Evolutionary conservation across 1,284 basidiomycete species (phyloP), one percentile per base, ranked within the genome.

Genomic region (Hemileia vastatrix): DNA sequence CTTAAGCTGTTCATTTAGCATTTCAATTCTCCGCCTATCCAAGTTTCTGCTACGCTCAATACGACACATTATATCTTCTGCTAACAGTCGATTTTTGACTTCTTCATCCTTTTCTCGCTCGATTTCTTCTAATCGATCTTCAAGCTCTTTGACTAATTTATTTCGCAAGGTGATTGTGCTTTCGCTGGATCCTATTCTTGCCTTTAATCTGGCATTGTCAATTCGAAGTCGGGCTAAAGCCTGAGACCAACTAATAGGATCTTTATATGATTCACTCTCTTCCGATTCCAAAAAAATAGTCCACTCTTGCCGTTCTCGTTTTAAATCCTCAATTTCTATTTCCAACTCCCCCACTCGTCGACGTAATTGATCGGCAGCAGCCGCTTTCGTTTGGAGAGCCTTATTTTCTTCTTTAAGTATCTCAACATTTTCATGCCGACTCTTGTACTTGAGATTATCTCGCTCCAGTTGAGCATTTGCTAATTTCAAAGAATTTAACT

Each of bases 1-100:
- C 59, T 62, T 62, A n/a, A 62, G 53, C 50, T 62, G 59, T 36
- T 62, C 59, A 19, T 48, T 62, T 13, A 62, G 45, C 53, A 62
- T 62, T 21, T 62, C 45, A 40, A 62, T 55, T 23, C 59, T 45
- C 21, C 52, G 52, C 19, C 36, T 49, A 40, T 62, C 59, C 2
- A 62, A 32, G 5, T 54, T 53, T 36, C 59, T 43, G 24, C 50
- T 62, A 18, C 59, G 21, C 23, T 62, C 59, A 3, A 47, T 53
- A 4, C 48, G 54, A 43, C 47, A 24, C 13, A 53, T 44, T 44
- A 55, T 52, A 5, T 45, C 52, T 55, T 54, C 50, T 15, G 59
- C 52, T 19, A 55, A 55, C 11, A 55, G 24, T 53, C 45, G 54
- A 31, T 53, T 51, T 4, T 52, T 36, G 53, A 54, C 48, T 18